Evolutionary conservation across 305 asterid species (phyloP).

Genomic region (Galium porrigens): DNA sequence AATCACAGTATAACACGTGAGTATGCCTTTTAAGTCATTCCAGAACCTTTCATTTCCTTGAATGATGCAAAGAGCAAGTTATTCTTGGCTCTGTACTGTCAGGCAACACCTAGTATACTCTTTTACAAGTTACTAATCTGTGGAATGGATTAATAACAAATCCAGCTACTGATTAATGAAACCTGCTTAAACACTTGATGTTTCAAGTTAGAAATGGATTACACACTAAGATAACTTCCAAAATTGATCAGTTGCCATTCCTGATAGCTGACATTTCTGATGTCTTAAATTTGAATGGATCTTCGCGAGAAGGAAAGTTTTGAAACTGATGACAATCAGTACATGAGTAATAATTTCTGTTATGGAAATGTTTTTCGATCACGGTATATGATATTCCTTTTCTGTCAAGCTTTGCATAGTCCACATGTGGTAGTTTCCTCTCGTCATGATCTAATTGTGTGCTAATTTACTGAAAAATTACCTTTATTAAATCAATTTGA

Average conservation of each 20-base stretch:
- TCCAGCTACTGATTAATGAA: neutral
- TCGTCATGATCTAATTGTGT: neutral
- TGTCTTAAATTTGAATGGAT: neutral
- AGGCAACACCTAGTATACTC: neutral
- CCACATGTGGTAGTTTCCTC: neutral
- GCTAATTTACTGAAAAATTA: neutral
- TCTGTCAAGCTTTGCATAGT: neutral
- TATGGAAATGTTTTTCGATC: neutral
- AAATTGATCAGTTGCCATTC: neutral
- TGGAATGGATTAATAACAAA: neutral
- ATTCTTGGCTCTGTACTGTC: neutral
- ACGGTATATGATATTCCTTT: neutral
- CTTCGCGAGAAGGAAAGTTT: neutral
- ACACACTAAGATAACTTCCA: neutral
- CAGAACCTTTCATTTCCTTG: neutral
- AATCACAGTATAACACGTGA: neutral
- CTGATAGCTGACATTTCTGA: neutral
- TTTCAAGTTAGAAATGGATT: neutral
- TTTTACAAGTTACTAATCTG: neutral
- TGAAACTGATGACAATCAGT: neutral
- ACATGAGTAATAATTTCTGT: neutral
- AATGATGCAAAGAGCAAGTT: neutral
- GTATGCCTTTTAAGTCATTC: neutral
- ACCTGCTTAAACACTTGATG: neutral
- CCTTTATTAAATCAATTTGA: neutral